Percentiles rank a stretch among this genome's conserved stretches.
Evolutionary conservation across 2,329 filamentous ascomycete species (phyloP).

Genomic region (Cladophialophora yegresii): DNA sequence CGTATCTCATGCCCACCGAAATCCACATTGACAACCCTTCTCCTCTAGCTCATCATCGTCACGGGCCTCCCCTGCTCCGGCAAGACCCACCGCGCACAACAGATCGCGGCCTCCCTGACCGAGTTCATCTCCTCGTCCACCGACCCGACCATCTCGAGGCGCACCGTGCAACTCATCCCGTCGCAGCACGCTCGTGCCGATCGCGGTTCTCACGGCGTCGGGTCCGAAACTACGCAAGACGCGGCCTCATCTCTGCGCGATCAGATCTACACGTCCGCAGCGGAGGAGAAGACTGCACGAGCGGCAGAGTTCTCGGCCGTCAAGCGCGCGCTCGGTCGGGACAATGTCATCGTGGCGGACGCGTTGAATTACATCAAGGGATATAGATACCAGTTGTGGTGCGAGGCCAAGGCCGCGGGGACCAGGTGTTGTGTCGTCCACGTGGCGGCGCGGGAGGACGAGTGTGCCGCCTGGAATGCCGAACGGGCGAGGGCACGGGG

Average conservation of each 20-base stretch:
- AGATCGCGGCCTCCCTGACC: slow-evolving; percentile 55
- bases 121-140: slow-evolving; percentile 44
- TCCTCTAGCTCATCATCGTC: slow-evolving; percentile 59
- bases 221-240: slow-evolving; percentile 56
- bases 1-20: too few species aligned
- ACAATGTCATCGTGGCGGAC: slow-evolving; percentile 64
- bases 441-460: slow-evolving; percentile 35
- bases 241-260: slow-evolving; percentile 35
- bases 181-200: slow-evolving; percentile 55
- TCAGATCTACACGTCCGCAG: slow-evolving; percentile 35
- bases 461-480: slow-evolving; percentile 35
- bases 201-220: slow-evolving; percentile 41
- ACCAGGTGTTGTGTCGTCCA: slow-evolving; percentile 64
- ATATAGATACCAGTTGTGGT: slow-evolving; percentile 67
- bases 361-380: slow-evolving; percentile 70
- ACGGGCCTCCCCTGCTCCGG: slow-evolving; percentile 66
- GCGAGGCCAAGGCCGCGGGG: slow-evolving; percentile 64
- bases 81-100: slow-evolving; percentile 61
- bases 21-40: not conserved
- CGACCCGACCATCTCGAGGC: slow-evolving; percentile 35
- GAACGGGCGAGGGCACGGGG: slow-evolving; percentile 31
- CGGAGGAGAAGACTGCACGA: slow-evolving; percentile 62
- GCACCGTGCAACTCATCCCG: slow-evolving; percentile 53
- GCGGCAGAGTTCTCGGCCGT: slow-evolving; percentile 63
- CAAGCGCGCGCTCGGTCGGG: slow-evolving; percentile 59